Conservation (phyloP, 495 filamentous ascomycete genomes). For the Penicillium robsamsonii region DNA sequence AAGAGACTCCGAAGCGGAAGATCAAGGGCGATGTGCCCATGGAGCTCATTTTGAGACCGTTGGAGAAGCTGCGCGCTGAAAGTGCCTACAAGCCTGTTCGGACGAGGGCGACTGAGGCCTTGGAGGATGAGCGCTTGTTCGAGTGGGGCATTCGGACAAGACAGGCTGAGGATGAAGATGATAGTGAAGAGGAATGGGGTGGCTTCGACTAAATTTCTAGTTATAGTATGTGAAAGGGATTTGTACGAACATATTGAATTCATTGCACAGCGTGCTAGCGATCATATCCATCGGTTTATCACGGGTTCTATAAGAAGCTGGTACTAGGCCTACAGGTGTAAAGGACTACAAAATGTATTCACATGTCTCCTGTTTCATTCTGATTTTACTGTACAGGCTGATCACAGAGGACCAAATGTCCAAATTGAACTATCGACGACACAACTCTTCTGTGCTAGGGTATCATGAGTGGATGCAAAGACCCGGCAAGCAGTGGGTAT, state of each 20-base stretch:
- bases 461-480: constrained; percentile 36
- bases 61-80: constrained; percentile 54
- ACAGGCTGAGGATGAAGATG: constrained; percentile 39
- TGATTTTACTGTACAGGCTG: constrained; percentile 13
- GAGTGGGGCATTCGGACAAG: constrained; percentile 51
- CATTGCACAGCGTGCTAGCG: constrained; percentile 25
- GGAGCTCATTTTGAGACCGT: constrained; percentile 56
- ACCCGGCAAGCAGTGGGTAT: constrained; percentile 10
- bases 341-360: constrained; percentile 10
- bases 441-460: constrained; percentile 31
- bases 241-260: constrained; percentile 18
- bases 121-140: constrained; percentile 72
- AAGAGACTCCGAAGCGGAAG: constrained; percentile 31
- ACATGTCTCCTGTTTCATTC: constrained; percentile 15
- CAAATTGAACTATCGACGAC: constrained; percentile 9
- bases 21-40: constrained; percentile 44
- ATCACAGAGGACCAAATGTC: constrained; percentile 3
- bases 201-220: constrained; percentile 52
- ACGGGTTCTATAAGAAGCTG: constrained; percentile 20
- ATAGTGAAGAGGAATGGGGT: constrained; percentile 62
- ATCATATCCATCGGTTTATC: constrained; percentile 5
- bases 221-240: constrained; percentile 9
- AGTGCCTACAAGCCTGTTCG: constrained; percentile 71
- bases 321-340: background rate
- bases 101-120: constrained; percentile 63